phyloP scores from a whole-genome alignment of 2,329 filamentous ascomycete species.

The Cordyceps cicadae region DNA sequence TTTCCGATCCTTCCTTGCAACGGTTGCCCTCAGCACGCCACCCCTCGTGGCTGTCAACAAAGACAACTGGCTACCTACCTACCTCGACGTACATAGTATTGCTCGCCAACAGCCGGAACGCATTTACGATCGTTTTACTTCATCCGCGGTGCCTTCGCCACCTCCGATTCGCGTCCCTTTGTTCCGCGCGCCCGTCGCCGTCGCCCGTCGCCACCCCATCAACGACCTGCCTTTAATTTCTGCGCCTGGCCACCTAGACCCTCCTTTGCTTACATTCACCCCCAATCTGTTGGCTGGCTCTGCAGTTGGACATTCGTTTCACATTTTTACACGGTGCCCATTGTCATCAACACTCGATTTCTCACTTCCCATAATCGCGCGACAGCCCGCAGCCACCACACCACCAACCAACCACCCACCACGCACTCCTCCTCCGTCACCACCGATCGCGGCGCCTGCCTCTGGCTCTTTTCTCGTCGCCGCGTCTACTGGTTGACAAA shows the following conservation, averaged over 20 bases:
- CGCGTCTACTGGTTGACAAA: not conserved
- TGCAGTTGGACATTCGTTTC: not conserved
- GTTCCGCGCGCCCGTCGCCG: not conserved
- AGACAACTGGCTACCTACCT: not conserved
- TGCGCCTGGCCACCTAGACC: not conserved
- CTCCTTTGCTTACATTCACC: conserved; percentile 6
- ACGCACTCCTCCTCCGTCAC: not conserved
- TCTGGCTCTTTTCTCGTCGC: not conserved
- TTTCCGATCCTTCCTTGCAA: not conserved
- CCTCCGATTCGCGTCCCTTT: not conserved
- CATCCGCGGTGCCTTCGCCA: not conserved
- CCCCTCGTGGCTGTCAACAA: not conserved
- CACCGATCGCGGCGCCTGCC: not conserved
- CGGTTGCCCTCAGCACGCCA: not conserved
- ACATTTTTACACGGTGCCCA: not conserved
- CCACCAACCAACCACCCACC: not conserved
- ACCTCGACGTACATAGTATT: not conserved
- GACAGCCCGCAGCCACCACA: not conserved
- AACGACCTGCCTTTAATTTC: not conserved
- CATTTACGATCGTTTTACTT: not conserved
- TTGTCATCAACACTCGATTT: not conserved
- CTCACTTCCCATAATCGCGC: not conserved
- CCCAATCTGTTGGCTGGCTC: conserved; percentile 4
- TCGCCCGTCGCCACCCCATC: not conserved
- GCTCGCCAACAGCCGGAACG: not conserved